Evolutionary conservation across 148 eudicot genomes (phyloP).

Genomic region (Oxyria digyna): DNA sequence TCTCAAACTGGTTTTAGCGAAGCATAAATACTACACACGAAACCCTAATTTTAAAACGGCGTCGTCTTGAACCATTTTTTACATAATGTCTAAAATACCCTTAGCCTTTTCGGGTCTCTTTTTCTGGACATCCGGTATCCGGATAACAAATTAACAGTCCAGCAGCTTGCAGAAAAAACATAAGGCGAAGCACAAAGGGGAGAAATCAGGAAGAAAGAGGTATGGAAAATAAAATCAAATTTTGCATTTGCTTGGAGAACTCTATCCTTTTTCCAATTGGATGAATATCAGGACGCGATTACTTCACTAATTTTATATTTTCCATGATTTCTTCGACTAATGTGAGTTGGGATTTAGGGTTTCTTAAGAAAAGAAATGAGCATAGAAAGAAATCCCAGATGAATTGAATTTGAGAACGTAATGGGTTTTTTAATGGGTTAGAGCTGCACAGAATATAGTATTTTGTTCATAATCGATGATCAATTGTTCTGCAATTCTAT

Average conservation of each 20-base stretch:
- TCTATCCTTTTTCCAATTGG: not conserved
- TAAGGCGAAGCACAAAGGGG: not conserved
- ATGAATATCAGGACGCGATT: not conserved
- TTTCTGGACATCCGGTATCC: not conserved
- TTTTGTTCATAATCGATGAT: not conserved
- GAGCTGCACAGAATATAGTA: not conserved
- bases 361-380: not conserved
- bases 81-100: not conserved
- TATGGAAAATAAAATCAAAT: too few relatives aligned
- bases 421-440: not conserved
- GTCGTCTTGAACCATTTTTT: not conserved
- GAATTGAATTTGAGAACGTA: not conserved
- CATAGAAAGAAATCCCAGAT: not conserved
- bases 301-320: not conserved
- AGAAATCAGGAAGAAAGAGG: not conserved
- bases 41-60: not conserved
- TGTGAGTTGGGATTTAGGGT: not conserved
- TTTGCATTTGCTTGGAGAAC: not conserved
- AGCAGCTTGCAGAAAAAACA: not conserved
- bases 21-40: not conserved
- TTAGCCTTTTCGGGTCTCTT: not conserved
- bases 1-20: not conserved
- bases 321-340: not conserved
- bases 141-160: slow-evolving; percentile 4
- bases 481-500: too few relatives aligned